Percentiles rank a stretch among this genome's conserved stretches.
Conservation (phyloP, 345 rosid species). For the Brassica juncea region DNA sequence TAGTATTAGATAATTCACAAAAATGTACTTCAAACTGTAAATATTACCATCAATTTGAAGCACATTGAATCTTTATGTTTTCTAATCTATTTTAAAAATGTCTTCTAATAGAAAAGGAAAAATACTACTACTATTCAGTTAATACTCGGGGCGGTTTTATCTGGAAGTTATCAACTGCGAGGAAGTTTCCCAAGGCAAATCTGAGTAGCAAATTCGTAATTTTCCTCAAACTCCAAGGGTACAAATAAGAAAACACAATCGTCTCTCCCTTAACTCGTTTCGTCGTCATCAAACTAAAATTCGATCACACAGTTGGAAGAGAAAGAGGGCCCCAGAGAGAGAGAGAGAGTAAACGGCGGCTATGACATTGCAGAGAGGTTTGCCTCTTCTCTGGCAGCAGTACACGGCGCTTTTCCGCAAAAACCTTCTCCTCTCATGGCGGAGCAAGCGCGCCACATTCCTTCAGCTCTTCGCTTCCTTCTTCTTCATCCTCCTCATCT, state of each 20-base stretch:
- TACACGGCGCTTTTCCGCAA: slow-evolving; percentile 62
- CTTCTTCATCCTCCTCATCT: slow-evolving; percentile 84
- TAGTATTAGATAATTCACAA: neutral
- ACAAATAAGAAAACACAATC: neutral
- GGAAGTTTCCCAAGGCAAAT: slow-evolving; percentile 15
- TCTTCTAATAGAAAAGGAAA: neutral
- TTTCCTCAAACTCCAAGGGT: neutral
- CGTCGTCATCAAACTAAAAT: slow-evolving; percentile 3
- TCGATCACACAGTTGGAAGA: slow-evolving; percentile 15
- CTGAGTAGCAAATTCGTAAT: slow-evolving; percentile 16
- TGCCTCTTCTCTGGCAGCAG: slow-evolving; percentile 60
- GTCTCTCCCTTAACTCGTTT: neutral
- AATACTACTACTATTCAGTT: neutral
- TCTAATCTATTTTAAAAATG: neutral
- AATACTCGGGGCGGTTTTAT: neutral
- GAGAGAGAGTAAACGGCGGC: slow-evolving; percentile 6
- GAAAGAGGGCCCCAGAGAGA: neutral
- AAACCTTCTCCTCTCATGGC: slow-evolving; percentile 86
- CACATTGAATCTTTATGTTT: no score
- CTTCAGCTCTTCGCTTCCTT: slow-evolving; percentile 86
- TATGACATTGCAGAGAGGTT: slow-evolving; percentile 54
- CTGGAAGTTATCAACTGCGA: neutral
- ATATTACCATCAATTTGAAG: neutral
- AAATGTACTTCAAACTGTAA: neutral
- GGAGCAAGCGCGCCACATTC: slow-evolving; percentile 74